Base-by-base conservation (phyloP, 2,329 filamentous ascomycete species). In the Colletotrichum caudatum region DNA sequence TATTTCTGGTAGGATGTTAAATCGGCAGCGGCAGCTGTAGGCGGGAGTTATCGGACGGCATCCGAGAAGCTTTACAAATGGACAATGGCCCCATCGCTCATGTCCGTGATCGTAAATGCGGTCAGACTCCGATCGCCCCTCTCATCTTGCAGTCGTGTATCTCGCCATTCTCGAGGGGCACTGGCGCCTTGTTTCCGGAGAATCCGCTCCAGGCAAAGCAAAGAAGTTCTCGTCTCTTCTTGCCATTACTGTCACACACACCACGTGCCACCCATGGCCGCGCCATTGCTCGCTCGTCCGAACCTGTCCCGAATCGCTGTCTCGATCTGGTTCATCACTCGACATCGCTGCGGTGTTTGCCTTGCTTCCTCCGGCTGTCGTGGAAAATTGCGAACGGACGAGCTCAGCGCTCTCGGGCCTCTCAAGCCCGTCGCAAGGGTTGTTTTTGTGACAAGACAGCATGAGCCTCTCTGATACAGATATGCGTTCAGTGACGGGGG, bases 381-480 rank as follows among this genome's bases (percentile, higher is more conserved):
- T 37, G 26, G 37, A 35, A 67, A 39, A 20, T 8, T 20, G 48
- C 14, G 20, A 67, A 67, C 46, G 37, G n/a, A 33, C 62, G 37
- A n/a, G 26, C 62, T 29, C 23, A 20, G n/a, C 44, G 64, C 53
- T 58, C 65, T 56, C 39, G 16, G 48, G 20, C 66, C 65, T 39
- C 54, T 60, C 23, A 44, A 26, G 20, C 29, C 53, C 46, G 53
- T 60, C 66, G 35, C 54, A 50, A 69, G 33, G 14, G 33, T 23
- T 18, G n/a, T 33, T 37, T 44, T 53, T 61, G 46, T 56, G 46
- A 69, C 54, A 60, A 59, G 65, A 69, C 54, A 64, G 65, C 66
- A 72, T 72, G 54, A 69, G 64, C 46, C 48, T 60, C 60, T 51
- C 39, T 35, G 29, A 44, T 59, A 58, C 48, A 41, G 11, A 50